Percentiles rank a stretch among this genome's conserved stretches.
These are phyloP conservation scores for Kockiozyma suomiensis DNA, from an alignment of 805 yeast species.

Conservation along the genomic window DNA sequence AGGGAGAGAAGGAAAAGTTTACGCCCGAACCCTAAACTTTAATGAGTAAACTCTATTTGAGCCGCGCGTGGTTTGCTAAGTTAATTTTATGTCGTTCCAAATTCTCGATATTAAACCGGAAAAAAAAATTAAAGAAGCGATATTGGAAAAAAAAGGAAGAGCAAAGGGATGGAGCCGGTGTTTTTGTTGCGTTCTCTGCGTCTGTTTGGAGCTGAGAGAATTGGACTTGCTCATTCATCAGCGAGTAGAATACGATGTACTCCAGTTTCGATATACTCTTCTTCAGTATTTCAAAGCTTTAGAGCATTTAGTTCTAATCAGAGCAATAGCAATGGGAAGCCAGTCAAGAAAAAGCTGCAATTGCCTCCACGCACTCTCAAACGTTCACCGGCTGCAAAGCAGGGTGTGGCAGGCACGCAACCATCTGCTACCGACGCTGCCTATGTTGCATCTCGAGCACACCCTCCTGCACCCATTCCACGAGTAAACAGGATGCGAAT, in stretches of 20 bases:
- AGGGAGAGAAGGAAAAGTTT: slow-evolving; percentile 4
- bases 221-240: neutral
- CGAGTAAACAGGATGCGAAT: slow-evolving; percentile 25
- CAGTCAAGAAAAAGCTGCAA: neutral
- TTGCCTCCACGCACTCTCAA: neutral
- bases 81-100: neutral
- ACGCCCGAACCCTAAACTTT: slow-evolving; percentile 5
- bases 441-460: slow-evolving; percentile 8
- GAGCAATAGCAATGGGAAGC: too few relatives aligned
- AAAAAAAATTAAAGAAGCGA: too few relatives aligned
- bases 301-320: too few relatives aligned
- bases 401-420: too few relatives aligned
- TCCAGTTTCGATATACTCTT: too few relatives aligned
- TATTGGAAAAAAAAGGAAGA: too few relatives aligned
- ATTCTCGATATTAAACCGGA: too few relatives aligned
- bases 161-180: neutral
- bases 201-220: neutral
- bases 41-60: neutral
- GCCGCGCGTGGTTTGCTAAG: neutral
- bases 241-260: too few relatives aligned
- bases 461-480: slow-evolving; percentile 13
- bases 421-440: slow-evolving; percentile 15
- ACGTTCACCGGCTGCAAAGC: neutral
- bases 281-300: too few relatives aligned
- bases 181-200: neutral